Conservation (phyloP, 192 early-diverging fungal genomes). For the Coemansia sp. region DNA sequence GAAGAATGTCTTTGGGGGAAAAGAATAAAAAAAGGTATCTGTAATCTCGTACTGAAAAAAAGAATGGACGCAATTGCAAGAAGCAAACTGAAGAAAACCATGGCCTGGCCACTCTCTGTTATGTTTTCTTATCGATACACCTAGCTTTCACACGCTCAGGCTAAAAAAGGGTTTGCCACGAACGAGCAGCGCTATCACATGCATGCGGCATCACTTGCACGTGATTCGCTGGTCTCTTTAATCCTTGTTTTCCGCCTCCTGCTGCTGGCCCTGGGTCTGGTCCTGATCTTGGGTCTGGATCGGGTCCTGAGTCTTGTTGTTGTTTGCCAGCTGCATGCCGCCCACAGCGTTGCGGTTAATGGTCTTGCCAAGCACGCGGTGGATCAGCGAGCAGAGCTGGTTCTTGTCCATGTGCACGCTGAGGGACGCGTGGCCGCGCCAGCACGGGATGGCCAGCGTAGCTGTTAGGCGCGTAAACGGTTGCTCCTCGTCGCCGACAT, state of each 20-base stretch:
- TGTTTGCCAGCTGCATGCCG: slow-evolving; percentile 39
- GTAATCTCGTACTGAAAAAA: background rate
- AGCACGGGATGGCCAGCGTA: slow-evolving; percentile 65
- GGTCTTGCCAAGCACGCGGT: slow-evolving; percentile 49
- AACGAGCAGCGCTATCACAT: background rate
- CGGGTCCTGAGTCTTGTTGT: slow-evolving; percentile 18
- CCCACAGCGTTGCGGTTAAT: slow-evolving; percentile 25
- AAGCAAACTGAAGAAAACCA: too few relatives aligned
- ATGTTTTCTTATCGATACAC: too few relatives aligned
- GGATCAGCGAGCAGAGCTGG: slow-evolving; percentile 62
- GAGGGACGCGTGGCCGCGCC: slow-evolving; percentile 70
- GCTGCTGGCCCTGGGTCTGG: background rate
- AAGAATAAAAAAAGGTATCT: background rate
- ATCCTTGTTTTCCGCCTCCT: background rate
- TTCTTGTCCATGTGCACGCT: slow-evolving; percentile 75
- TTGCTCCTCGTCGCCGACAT: slow-evolving; percentile 25
- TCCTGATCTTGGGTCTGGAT: background rate
- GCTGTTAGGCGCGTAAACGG: slow-evolving; percentile 46
- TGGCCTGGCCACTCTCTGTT: too few relatives aligned
- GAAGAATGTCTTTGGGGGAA: background rate
- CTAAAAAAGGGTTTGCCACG: too few relatives aligned
- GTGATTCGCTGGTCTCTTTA: background rate
- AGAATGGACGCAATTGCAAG: background rate
- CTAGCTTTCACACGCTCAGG: too few relatives aligned
- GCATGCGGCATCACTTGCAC: background rate